Conservation (phyloP, 352 stramenopile species). For the Phytophthora palmivora region DNA sequence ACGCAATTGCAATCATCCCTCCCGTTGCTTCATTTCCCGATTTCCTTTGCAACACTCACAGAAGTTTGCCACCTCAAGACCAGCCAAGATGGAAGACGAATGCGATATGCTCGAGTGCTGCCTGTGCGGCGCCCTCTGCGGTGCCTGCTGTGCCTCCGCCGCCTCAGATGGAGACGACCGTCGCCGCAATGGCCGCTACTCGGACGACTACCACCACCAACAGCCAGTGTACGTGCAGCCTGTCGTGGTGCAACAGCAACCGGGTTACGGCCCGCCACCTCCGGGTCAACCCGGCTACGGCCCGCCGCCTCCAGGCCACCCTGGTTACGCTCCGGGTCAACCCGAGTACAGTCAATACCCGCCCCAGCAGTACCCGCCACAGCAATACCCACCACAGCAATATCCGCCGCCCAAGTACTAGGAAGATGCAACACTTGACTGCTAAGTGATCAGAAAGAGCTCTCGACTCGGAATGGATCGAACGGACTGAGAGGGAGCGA, state of each 20-base stretch:
- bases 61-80: background rate
- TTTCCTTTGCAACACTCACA: slow-evolving; percentile 15
- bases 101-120: slow-evolving; percentile 85
- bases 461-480: slow-evolving; percentile 34
- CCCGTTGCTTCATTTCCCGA: slow-evolving; percentile 30
- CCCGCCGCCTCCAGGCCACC: slow-evolving; percentile 42
- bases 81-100: slow-evolving; percentile 59
- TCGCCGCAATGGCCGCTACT: slow-evolving; percentile 48
- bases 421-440: slow-evolving; percentile 6
- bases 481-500: slow-evolving; percentile 31
- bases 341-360: slow-evolving; percentile 63
- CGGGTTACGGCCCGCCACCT: slow-evolving; percentile 35
- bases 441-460: slow-evolving; percentile 1
- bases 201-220: slow-evolving; percentile 44
- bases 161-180: slow-evolving; percentile 41
- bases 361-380: slow-evolving; percentile 39
- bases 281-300: slow-evolving; percentile 42
- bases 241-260: slow-evolving; percentile 62
- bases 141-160: slow-evolving; percentile 71
- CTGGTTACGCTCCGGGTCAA: slow-evolving; percentile 40
- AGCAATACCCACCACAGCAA: slow-evolving; percentile 31
- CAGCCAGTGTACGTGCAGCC: slow-evolving; percentile 80
- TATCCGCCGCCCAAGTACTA: slow-evolving; percentile 18
- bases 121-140: slow-evolving; percentile 77
- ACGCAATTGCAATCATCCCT: background rate